These are phyloP conservation scores for Cyclocybe aegerita DNA, from an alignment of 768 basidiomycete species.

Conservation along the genomic window DNA sequence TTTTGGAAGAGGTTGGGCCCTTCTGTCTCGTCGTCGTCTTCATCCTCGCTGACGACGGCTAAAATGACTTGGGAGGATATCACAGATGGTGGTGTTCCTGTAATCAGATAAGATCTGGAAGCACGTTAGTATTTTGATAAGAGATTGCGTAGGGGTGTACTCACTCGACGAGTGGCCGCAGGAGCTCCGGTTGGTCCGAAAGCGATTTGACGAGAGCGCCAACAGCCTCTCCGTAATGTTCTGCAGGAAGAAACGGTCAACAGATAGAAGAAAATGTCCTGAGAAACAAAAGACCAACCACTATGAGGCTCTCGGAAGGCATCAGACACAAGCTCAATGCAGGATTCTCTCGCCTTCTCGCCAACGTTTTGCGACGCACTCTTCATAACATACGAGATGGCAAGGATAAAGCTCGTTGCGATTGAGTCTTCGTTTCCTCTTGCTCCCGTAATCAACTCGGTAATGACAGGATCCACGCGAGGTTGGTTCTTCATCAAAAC, in stretches of 20 bases:
- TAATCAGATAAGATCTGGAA: slow-evolving; percentile 57
- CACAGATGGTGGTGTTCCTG: slow-evolving; percentile 66
- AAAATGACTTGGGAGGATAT: slow-evolving; percentile 62
- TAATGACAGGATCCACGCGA: slow-evolving; percentile 91
- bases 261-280: background rate
- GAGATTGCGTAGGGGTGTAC: slow-evolving; percentile 22
- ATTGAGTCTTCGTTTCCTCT: slow-evolving; percentile 65
- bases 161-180: slow-evolving; percentile 69
- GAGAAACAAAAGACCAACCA: slow-evolving; percentile 38
- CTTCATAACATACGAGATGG: slow-evolving; percentile 72
- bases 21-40: slow-evolving; percentile 37
- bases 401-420: slow-evolving; percentile 71
- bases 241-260: slow-evolving; percentile 34
- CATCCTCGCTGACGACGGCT: slow-evolving; percentile 47
- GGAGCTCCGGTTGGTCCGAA: slow-evolving; percentile 57
- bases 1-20: slow-evolving; percentile 63
- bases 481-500: slow-evolving; percentile 89
- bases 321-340: slow-evolving; percentile 74
- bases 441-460: slow-evolving; percentile 72
- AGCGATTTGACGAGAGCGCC: slow-evolving; percentile 65
- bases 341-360: slow-evolving; percentile 68
- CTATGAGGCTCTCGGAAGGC: slow-evolving; percentile 74
- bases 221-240: slow-evolving; percentile 66
- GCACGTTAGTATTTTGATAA: slow-evolving; percentile 1
- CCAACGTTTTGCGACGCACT: slow-evolving; percentile 76